Percentiles rank a stretch among this genome's conserved stretches.
phyloP scores from a whole-genome alignment of 179 eudicot species.

The Silene vulgaris region DNA sequence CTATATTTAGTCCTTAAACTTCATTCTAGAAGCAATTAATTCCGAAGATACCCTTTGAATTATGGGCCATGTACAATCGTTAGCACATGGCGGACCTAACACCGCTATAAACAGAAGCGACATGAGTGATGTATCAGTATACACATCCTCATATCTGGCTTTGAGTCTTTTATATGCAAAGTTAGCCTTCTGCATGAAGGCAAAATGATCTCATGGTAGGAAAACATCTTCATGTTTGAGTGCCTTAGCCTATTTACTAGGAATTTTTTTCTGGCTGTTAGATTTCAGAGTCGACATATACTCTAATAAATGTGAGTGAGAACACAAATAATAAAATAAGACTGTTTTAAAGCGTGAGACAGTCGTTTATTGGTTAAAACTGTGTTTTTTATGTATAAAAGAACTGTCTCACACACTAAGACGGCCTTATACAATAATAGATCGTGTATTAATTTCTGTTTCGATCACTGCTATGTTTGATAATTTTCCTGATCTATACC shows the following conservation, averaged over 20 bases:
- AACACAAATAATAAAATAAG: neutral
- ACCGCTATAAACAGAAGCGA: slow-evolving; percentile 12
- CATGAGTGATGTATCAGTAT: neutral
- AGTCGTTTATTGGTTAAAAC: too few species aligned
- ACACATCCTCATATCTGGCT: neutral
- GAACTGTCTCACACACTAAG: too few species aligned
- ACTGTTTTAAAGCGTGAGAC: too few species aligned
- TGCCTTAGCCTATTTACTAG: neutral
- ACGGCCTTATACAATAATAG: too few species aligned
- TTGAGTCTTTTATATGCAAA: neutral
- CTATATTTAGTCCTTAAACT: too few species aligned
- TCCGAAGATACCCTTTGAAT: too few species aligned
- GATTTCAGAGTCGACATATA: neutral
- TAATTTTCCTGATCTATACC: neutral
- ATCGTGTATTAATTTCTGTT: too few species aligned
- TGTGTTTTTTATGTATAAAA: too few species aligned
- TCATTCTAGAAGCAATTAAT: too few species aligned
- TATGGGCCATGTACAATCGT: too few species aligned
- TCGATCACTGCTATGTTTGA: too few species aligned
- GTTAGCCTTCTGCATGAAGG: slow-evolving; percentile 11
- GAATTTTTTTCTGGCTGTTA: neutral
- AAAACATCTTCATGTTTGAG: slow-evolving; percentile 1
- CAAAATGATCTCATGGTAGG: slow-evolving; percentile 5
- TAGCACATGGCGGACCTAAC: neutral
- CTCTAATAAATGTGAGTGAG: neutral